Evolutionary conservation across 129 eudicot genomes (phyloP).

Genomic region (Sambucus nigra): DNA sequence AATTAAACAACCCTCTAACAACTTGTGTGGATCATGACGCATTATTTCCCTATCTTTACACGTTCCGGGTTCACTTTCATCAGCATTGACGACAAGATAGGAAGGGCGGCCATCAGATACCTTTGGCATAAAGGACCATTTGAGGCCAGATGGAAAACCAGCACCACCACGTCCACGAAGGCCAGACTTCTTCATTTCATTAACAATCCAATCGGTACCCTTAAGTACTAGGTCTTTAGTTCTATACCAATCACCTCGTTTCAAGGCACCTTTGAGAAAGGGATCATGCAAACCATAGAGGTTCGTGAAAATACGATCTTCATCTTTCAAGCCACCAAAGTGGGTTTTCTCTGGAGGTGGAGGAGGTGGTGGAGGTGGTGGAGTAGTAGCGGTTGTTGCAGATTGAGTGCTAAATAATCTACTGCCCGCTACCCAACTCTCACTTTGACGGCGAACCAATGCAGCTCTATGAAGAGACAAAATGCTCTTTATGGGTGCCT

Average conservation of each 20-base stretch:
- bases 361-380: conserved; percentile 73
- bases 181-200: conserved; percentile 94
- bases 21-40: conserved; percentile 94
- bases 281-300: conserved; percentile 88
- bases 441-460: conserved; percentile 32
- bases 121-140: conserved; percentile 99
- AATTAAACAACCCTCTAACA: conserved; percentile 82
- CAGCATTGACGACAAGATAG: conserved; percentile 95
- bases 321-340: conserved; percentile 95
- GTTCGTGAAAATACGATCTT: conserved; percentile 96
- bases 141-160: conserved; percentile 95
- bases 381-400: conserved; percentile 59
- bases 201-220: conserved; percentile 93
- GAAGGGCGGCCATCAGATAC: conserved; percentile 90
- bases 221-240: conserved; percentile 88
- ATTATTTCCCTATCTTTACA: conserved; percentile 92
- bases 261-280: conserved; percentile 94
- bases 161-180: conserved; percentile 99
- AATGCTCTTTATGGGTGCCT: conserved; percentile 78
- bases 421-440: conserved; percentile 29
- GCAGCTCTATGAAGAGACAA: conserved; percentile 59
- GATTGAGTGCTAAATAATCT: conserved; percentile 79
- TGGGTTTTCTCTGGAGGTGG: conserved; percentile 98
- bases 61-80: conserved; percentile 99
- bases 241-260: conserved; percentile 96